Conservation (phyloP, 2,329 filamentous ascomycete species). For the Epichloe elymi region DNA sequence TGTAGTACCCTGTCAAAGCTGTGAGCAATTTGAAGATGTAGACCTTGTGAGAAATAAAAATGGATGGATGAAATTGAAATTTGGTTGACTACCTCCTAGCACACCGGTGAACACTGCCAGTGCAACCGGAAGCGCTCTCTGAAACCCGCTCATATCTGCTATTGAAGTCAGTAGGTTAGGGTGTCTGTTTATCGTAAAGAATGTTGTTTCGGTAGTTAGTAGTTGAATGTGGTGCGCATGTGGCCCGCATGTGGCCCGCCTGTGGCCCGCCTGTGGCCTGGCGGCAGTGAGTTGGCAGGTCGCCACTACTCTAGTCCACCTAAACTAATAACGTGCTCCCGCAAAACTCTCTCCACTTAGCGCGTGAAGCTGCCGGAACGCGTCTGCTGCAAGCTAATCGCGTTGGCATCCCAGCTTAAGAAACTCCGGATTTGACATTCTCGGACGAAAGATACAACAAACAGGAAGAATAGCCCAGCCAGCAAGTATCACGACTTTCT, state of each 20-base stretch:
- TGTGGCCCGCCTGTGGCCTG: neutral
- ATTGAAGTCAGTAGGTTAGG: neutral
- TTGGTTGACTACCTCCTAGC: slow-evolving; percentile 16
- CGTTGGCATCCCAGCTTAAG: slow-evolving; percentile 6
- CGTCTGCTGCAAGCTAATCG: slow-evolving; percentile 14
- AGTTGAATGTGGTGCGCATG: neutral
- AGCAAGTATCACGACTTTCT: neutral
- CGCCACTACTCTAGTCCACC: neutral
- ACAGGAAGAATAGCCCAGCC: neutral
- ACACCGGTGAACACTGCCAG: slow-evolving; percentile 25
- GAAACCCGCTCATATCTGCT: slow-evolving; percentile 19
- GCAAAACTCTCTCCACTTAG: slow-evolving; percentile 1
- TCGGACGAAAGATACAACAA: neutral
- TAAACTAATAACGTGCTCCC: neutral
- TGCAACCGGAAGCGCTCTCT: slow-evolving; percentile 21
- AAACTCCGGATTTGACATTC: neutral
- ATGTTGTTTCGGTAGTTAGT: too few relatives aligned
- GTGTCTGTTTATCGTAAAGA: too few relatives aligned
- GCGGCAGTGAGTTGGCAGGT: neutral
- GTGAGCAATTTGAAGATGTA: neutral
- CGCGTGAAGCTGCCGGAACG: slow-evolving; percentile 9
- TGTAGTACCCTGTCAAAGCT: slow-evolving; percentile 20
- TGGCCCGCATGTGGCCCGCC: neutral
- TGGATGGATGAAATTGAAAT: neutral
- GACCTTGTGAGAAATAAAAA: neutral